Base-by-base conservation (phyloP, 805 yeast genomes). In the Myxozyma nipponensis region DNA sequence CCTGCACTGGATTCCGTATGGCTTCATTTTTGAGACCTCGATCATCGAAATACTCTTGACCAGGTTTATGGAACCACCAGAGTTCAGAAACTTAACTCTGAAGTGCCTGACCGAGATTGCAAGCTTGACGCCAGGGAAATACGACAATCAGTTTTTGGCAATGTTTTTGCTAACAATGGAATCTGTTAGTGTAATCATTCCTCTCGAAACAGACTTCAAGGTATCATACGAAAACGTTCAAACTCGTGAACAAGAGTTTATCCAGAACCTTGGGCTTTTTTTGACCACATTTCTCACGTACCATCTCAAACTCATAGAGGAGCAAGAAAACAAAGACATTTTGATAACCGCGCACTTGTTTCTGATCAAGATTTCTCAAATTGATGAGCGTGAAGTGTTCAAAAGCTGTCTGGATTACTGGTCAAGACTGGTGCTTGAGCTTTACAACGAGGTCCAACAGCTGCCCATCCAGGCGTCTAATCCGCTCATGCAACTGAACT, bases 351-450 rank as follows among this genome's bases (percentile, higher is more conserved):
- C 95, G 1, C 95, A 90, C 65, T 78, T 79, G 64, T 89, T 89
- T 68, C 74, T 93, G 61, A 79, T 93, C 59, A 84, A 84, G 62
- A 75, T 93, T 50, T 89, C 97, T 5, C 81, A 83, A 66, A 86
- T 93, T 61, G 95, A 91, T 56, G 99, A 93, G 70, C 79, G 98
- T 62, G 99, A 93, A 71, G 75, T 93, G 58, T 93, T 93, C 74
- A 93, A 93, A 68, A 90, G 95, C 40, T 87, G 95, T 63, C 77
- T 93, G 58, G 99, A 93, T 67, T 93, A 90, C 70, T 93, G 98
- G 98, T 73, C 84, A 40, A 79, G 79, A 53, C 79, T 93, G 50
- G 97, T 93, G n/a, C 75, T 79, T 42, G 84, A 83, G 35, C 76
- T 93, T 57, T 90, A 82, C 66, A 80, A 79, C 53, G 98, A 93